Percentiles rank a stretch among this genome's conserved stretches.
These are phyloP conservation scores for Sclerotiophoma versabilis DNA, from an alignment of 2,329 filamentous ascomycete genomes.

Conservation along the genomic window DNA sequence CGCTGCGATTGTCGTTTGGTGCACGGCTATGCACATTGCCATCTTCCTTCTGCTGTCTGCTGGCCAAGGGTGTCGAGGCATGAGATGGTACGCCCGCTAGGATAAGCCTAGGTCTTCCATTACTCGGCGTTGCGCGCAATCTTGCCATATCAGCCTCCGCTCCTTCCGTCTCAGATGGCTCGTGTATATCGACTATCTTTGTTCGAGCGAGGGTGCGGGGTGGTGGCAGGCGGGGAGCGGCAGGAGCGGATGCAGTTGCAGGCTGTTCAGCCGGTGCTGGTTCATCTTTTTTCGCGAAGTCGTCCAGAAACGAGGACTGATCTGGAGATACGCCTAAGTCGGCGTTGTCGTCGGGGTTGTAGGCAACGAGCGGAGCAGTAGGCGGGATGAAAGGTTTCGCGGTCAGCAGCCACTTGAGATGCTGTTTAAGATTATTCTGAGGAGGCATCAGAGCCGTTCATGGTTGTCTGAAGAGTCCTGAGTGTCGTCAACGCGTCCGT, in stretches of 20 bases:
- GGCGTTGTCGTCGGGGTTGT: slow-evolving; percentile 34
- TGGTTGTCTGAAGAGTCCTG: slow-evolving; percentile 22
- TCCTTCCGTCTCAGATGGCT: slow-evolving; percentile 18
- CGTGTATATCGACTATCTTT: slow-evolving; percentile 38
- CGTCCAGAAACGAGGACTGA: slow-evolving; percentile 14
- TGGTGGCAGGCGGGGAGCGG: slow-evolving; percentile 24
- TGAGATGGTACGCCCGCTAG: slow-evolving; percentile 34
- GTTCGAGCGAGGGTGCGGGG: slow-evolving; percentile 29
- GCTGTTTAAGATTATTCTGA: slow-evolving; percentile 56
- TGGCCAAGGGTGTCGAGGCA: slow-evolving; percentile 8
- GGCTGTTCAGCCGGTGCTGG: slow-evolving; percentile 16
- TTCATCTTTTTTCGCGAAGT: slow-evolving; percentile 31
- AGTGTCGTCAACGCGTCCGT: slow-evolving; percentile 31
- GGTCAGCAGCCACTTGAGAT: slow-evolving; percentile 57
- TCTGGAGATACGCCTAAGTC: slow-evolving; percentile 33
- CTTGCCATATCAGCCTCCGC: slow-evolving; percentile 51
- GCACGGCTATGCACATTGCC: background rate
- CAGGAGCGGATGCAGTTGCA: slow-evolving; percentile 22
- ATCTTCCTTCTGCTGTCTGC: slow-evolving; percentile 8
- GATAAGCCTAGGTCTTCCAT: slow-evolving; percentile 48
- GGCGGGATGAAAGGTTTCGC: slow-evolving; percentile 56
- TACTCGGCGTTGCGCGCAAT: slow-evolving; percentile 53
- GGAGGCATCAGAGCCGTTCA: slow-evolving; percentile 53
- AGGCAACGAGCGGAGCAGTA: slow-evolving; percentile 36
- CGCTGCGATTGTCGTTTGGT: background rate